Conservation (phyloP, 1,284 basidiomycete genomes). For the Cryptococcus deneoformans region DNA sequence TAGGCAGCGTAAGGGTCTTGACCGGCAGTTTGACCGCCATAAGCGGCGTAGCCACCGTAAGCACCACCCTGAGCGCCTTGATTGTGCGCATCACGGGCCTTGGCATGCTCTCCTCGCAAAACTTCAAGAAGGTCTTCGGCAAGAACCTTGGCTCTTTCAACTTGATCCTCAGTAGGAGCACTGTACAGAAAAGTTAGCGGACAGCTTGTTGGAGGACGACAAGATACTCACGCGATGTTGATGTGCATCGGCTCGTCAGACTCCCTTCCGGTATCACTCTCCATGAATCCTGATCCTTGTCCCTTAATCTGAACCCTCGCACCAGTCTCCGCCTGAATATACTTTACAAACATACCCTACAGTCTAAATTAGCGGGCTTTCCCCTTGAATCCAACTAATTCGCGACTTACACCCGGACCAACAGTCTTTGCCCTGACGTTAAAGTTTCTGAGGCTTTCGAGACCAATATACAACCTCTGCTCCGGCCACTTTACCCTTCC, state of each 20-base stretch:
- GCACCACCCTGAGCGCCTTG: conserved; percentile 50
- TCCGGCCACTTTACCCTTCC: conserved; percentile 87
- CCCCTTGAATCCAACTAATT: background rate
- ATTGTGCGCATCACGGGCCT: conserved; percentile 55
- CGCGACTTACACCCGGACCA: conserved; percentile 70
- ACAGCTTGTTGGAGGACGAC: background rate
- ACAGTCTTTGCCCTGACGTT: conserved; percentile 97
- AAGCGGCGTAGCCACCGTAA: conserved; percentile 48
- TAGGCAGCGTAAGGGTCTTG: conserved; percentile 29
- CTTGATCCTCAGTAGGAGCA: conserved; percentile 83
- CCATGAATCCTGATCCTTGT: conserved; percentile 89
- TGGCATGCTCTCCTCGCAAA: conserved; percentile 78
- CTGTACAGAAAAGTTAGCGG: conserved; percentile 49
- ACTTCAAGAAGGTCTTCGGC: conserved; percentile 87
- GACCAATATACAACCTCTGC: conserved; percentile 80
- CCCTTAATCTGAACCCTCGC: conserved; percentile 99
- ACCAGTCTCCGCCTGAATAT: conserved; percentile 94
- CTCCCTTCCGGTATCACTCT: conserved; percentile 89
- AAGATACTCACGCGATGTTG: conserved; percentile 71
- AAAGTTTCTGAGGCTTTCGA: conserved; percentile 92
- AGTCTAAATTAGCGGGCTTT: conserved; percentile 2
- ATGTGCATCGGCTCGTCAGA: conserved; percentile 92
- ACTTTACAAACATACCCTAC: conserved; percentile 95
- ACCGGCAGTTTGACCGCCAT: conserved; percentile 19
- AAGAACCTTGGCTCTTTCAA: conserved; percentile 78